A percentile compares a stretch with the other conserved stretches of the same genome.
Evolutionary conservation across 2,329 filamentous ascomycete genomes (phyloP).

Genomic region (Talaromyces sp.): DNA sequence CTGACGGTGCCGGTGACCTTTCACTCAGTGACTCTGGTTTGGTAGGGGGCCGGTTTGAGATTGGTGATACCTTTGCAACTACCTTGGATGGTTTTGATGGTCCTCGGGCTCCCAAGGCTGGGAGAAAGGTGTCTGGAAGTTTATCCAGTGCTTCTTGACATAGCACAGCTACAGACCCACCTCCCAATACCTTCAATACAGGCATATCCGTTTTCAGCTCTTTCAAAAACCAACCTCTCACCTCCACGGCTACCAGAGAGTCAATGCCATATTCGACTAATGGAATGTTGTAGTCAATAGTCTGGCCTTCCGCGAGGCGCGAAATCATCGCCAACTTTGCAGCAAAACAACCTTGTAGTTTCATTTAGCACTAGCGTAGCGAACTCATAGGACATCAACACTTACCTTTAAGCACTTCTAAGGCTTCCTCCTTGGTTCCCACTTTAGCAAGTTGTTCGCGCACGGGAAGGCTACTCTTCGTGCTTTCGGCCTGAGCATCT

Average conservation of each 20-base stretch:
- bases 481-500: background rate
- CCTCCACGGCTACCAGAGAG: slow-evolving; percentile 17
- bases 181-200: slow-evolving; percentile 45
- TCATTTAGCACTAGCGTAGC: background rate
- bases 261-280: slow-evolving; percentile 23
- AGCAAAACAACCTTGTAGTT: background rate
- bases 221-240: slow-evolving; percentile 44
- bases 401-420: background rate
- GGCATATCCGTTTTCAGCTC: slow-evolving; percentile 44
- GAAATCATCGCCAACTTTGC: slow-evolving; percentile 39
- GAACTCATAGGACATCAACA: too few relatives aligned
- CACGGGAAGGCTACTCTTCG: background rate
- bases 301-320: slow-evolving; percentile 39
- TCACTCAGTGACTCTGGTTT: background rate
- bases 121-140: background rate
- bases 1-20: background rate
- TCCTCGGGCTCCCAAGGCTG: background rate
- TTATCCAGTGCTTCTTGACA: background rate
- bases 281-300: background rate
- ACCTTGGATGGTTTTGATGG: background rate
- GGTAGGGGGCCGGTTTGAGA: background rate
- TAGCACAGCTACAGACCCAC: slow-evolving; percentile 24
- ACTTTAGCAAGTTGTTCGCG: background rate
- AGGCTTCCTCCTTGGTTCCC: background rate
- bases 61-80: background rate